phyloP scores from a whole-genome alignment of 768 basidiomycete genomes.

The Leccinum arenicola region DNA sequence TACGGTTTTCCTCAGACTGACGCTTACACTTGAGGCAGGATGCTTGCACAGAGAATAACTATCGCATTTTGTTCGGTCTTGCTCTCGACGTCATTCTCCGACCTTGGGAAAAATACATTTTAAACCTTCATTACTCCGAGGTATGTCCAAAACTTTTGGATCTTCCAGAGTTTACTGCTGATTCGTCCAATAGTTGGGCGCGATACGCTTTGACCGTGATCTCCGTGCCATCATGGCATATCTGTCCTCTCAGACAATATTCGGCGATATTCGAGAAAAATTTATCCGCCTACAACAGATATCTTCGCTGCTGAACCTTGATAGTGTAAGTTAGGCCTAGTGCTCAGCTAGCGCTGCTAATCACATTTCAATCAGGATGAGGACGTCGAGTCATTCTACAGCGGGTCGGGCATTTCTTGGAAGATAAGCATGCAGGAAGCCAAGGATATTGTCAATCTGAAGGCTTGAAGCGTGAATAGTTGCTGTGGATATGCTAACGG shows the following conservation, averaged over 20 bases:
- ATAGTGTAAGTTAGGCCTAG: slow-evolving; percentile 46
- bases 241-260: slow-evolving; percentile 83
- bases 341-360: slow-evolving; percentile 2
- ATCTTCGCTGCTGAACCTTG: slow-evolving; percentile 86
- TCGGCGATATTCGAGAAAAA: slow-evolving; percentile 90
- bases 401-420: slow-evolving; percentile 89
- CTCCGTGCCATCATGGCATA: slow-evolving; percentile 79
- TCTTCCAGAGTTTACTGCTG: background rate
- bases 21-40: slow-evolving; percentile 48
- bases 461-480: slow-evolving; percentile 29
- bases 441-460: slow-evolving; percentile 61
- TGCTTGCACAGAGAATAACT: slow-evolving; percentile 84
- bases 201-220: slow-evolving; percentile 93
- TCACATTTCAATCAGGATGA: slow-evolving; percentile 61
- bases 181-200: slow-evolving; percentile 67
- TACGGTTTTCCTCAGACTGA: background rate
- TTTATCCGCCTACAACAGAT: slow-evolving; percentile 92
- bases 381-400: slow-evolving; percentile 93
- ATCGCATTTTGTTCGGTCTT: slow-evolving; percentile 79
- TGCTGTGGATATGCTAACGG: no score
- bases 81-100: slow-evolving; percentile 85
- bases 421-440: slow-evolving; percentile 77
- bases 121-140: slow-evolving; percentile 83
- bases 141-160: slow-evolving; percentile 37
- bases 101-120: slow-evolving; percentile 91